A percentile compares a stretch with the other conserved stretches of the same genome.
phyloP scores from a whole-genome alignment of 2,329 filamentous ascomycete genomes.

The Periglandula ipomoeae region DNA sequence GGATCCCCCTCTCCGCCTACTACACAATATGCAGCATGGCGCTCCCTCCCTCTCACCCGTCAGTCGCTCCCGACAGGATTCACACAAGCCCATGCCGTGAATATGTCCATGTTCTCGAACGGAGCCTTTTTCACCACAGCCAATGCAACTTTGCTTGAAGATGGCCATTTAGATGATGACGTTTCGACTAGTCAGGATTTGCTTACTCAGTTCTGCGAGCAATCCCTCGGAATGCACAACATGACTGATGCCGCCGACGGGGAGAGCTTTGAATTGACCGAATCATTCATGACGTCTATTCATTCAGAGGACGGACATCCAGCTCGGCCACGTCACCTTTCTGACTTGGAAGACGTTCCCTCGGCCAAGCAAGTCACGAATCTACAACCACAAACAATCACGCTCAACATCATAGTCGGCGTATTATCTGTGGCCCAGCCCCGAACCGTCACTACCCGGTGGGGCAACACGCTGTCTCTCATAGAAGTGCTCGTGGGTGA shows the following conservation, averaged over 20 bases:
- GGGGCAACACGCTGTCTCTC: slow-evolving; percentile 53
- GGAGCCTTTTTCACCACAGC: slow-evolving; percentile 40
- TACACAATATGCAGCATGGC: slow-evolving; percentile 36
- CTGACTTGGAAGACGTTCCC: slow-evolving; percentile 61
- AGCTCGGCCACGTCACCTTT: slow-evolving; percentile 23
- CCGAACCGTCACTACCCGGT: slow-evolving; percentile 58
- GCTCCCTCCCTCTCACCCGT: slow-evolving; percentile 40
- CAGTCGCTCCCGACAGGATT: slow-evolving; percentile 41
- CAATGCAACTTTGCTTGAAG: slow-evolving; percentile 24
- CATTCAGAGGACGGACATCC: slow-evolving; percentile 9
- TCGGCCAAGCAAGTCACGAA: slow-evolving; percentile 53
- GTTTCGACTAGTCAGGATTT: slow-evolving; percentile 21
- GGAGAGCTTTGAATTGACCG: slow-evolving; percentile 16
- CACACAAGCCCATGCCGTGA: slow-evolving; percentile 36
- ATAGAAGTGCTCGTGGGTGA: slow-evolving; percentile 77
- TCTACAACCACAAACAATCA: slow-evolving; percentile 71
- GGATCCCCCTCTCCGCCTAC: neutral
- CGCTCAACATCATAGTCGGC: slow-evolving; percentile 71
- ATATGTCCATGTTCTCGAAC: slow-evolving; percentile 18
- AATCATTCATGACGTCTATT: slow-evolving; percentile 15
- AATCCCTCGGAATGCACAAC: slow-evolving; percentile 64
- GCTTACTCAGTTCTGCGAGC: slow-evolving; percentile 63
- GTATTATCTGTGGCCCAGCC: slow-evolving; percentile 63
- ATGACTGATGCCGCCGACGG: slow-evolving; percentile 52
- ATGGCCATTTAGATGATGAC: neutral